Conservation (phyloP, 768 basidiomycete species). For the Calocybe indica region DNA sequence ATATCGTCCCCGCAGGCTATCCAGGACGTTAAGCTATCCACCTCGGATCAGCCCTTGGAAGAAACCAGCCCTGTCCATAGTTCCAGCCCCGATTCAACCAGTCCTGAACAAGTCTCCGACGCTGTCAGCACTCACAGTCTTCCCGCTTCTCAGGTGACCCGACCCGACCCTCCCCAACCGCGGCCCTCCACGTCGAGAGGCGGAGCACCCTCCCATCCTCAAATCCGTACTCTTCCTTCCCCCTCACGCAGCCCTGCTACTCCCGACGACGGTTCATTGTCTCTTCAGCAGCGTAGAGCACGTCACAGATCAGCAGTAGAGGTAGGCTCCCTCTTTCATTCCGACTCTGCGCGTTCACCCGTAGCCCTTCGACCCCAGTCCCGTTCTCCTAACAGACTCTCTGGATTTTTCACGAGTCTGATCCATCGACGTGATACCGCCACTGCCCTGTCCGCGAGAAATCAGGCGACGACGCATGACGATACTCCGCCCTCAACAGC, state of each 20-base stretch:
- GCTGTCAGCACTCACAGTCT: constrained; percentile 55
- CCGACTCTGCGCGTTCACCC: constrained; percentile 2
- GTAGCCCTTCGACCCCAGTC: constrained; percentile 9
- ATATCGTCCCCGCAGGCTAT: constrained; percentile 3
- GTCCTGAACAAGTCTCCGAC: constrained; percentile 36
- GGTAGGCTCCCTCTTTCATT: constrained; percentile 32
- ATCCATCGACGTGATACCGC: constrained; percentile 64
- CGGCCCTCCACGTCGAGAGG: constrained; percentile 27
- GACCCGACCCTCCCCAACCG: constrained; percentile 21
- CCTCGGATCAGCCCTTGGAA: constrained; percentile 18
- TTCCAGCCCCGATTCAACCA: constrained; percentile 22
- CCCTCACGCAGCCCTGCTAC: constrained; percentile 20
- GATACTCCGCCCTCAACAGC: constrained; percentile 11
- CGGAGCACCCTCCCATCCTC: constrained; percentile 10
- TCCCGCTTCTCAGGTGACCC: constrained; percentile 47
- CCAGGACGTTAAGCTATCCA: constrained; percentile 20
- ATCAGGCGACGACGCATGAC: constrained; percentile 23
- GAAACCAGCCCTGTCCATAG: constrained; percentile 21
- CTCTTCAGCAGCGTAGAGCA: constrained; percentile 30
- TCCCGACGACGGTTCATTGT: constrained; percentile 20
- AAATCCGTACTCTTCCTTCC: constrained; percentile 15
- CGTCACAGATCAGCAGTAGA: constrained; percentile 54
- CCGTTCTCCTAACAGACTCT: constrained; percentile 65
- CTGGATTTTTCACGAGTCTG: constrained; percentile 79
- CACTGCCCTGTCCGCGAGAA: constrained; percentile 18